phyloP scores from a whole-genome alignment of 1,139 yeast species.

The Taiozyma sp. region DNA sequence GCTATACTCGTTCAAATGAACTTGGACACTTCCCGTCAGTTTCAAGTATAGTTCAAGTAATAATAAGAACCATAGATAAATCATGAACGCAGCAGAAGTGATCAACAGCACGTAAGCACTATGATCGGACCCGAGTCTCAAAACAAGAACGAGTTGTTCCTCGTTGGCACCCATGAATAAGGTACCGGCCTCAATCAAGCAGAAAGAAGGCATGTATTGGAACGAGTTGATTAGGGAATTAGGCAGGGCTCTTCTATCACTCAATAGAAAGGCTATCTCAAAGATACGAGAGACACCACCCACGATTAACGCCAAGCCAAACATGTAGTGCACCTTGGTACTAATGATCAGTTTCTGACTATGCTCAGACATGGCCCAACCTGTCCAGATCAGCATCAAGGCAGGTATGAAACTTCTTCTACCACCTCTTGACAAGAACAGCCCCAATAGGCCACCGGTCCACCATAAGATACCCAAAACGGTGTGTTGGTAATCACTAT shows the following conservation, averaged over 20 bases:
- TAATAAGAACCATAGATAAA: conserved; percentile 61
- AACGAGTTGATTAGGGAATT: conserved; percentile 53
- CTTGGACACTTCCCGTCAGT: conserved; percentile 25
- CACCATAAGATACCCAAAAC: conserved; percentile 97
- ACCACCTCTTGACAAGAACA: conserved; percentile 63
- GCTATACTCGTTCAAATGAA: conserved; percentile 9
- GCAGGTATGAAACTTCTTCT: conserved; percentile 77
- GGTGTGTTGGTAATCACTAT: conserved; percentile 91
- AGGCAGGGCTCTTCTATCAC: conserved; percentile 45
- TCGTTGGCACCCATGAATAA: conserved; percentile 91
- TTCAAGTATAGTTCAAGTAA: conserved; percentile 54
- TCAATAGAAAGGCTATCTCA: conserved; percentile 70
- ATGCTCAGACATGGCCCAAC: conserved; percentile 93
- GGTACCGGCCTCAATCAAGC: conserved; percentile 72
- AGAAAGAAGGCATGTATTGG: conserved; percentile 81
- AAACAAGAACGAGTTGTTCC: conserved; percentile 71
- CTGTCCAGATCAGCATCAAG: conserved; percentile 75
- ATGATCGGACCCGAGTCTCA: conserved; percentile 77
- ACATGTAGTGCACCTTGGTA: conserved; percentile 82
- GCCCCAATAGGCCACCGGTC: conserved; percentile 86
- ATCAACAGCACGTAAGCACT: conserved; percentile 77
- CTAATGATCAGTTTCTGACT: conserved; percentile 69
- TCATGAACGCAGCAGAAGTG: conserved; percentile 67
- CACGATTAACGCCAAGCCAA: conserved; percentile 73
- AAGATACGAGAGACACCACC: conserved; percentile 74